Percentiles rank a stretch among this genome's conserved stretches.
Conservation (phyloP, 495 filamentous ascomycete species). For the Penicillium odoratum region DNA sequence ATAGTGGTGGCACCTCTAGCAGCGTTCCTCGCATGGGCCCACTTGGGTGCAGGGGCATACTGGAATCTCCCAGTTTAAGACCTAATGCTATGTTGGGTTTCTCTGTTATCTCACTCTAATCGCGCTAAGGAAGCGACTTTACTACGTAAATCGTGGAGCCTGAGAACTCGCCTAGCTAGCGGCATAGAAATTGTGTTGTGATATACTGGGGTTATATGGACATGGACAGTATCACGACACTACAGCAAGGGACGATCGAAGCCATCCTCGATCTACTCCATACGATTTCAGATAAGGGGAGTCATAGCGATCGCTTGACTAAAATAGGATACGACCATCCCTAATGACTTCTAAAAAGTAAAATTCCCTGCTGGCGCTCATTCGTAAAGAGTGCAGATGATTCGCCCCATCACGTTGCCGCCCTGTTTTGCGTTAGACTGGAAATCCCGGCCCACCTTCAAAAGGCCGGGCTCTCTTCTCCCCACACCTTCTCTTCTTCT, state of each 20-base stretch:
- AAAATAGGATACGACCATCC: not conserved
- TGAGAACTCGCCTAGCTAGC: not conserved
- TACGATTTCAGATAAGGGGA: not conserved
- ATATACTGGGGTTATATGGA: not conserved
- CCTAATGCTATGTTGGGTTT: not conserved
- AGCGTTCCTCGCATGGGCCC: constrained; percentile 3
- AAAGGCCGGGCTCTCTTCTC: constrained; percentile 43
- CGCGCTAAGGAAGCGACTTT: not conserved
- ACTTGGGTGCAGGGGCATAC: not conserved
- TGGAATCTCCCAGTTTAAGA: not conserved
- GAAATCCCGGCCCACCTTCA: constrained; percentile 44
- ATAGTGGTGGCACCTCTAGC: not conserved
- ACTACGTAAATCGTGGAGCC: not conserved
- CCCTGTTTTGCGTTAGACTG: constrained; percentile 47
- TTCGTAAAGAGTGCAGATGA: constrained; percentile 22
- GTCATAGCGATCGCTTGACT: not conserved
- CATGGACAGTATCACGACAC: not conserved
- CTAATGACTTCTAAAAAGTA: not conserved
- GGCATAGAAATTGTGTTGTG: not conserved
- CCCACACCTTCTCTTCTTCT: constrained; percentile 36
- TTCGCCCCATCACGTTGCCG: constrained; percentile 45
- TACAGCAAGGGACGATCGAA: constrained; percentile 8
- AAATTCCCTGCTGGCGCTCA: not conserved
- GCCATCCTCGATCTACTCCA: not conserved
- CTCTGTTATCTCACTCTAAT: not conserved